phyloP scores from a whole-genome alignment of 495 filamentous ascomycete genomes.

The Penicillium odoratum region DNA sequence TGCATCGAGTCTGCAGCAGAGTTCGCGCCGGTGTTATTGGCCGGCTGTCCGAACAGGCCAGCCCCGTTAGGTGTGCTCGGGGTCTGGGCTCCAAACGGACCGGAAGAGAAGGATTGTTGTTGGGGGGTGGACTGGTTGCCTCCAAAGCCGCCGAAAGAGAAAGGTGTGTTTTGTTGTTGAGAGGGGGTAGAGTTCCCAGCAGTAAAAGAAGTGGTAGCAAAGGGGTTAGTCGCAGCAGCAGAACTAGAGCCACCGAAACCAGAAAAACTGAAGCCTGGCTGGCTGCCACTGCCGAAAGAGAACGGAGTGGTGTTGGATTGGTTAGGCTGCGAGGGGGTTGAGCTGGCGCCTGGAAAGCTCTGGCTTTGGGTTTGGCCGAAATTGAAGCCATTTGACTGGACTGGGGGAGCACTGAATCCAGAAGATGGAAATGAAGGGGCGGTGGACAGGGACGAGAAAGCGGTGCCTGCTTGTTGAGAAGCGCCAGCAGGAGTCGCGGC shows the following conservation, averaged over 20 bases:
- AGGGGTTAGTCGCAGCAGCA: slow-evolving; percentile 40
- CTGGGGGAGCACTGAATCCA: slow-evolving; percentile 30
- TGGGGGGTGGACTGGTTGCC: slow-evolving; percentile 19
- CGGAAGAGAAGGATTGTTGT: slow-evolving; percentile 15
- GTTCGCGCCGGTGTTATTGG: slow-evolving; percentile 17
- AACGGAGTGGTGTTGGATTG: slow-evolving; percentile 38
- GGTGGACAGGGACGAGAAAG: slow-evolving; percentile 27
- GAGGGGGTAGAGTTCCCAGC: slow-evolving; percentile 17
- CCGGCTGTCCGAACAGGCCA: slow-evolving; percentile 26
- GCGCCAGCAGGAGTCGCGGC: slow-evolving; percentile 17
- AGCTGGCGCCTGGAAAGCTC: slow-evolving; percentile 43
- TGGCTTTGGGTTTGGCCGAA: slow-evolving; percentile 52
- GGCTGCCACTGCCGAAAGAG: slow-evolving; percentile 36
- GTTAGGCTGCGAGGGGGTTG: slow-evolving; percentile 26
- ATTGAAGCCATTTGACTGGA: slow-evolving; percentile 38
- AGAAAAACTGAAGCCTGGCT: slow-evolving; percentile 42
- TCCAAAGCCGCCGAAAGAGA: slow-evolving; percentile 27
- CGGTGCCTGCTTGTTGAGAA: slow-evolving; percentile 17
- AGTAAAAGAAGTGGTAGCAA: slow-evolving; percentile 31
- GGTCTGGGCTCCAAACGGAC: slow-evolving; percentile 25
- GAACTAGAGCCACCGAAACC: slow-evolving; percentile 19
- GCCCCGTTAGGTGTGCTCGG: slow-evolving; percentile 12
- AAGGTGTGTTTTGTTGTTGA: slow-evolving; percentile 20
- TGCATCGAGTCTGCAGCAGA: slow-evolving; percentile 43
- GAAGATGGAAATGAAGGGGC: slow-evolving; percentile 31